These are phyloP conservation scores for Aureobasidium melanogenum DNA, from an alignment of 2,329 filamentous ascomycete genomes.

Conservation along the genomic window DNA sequence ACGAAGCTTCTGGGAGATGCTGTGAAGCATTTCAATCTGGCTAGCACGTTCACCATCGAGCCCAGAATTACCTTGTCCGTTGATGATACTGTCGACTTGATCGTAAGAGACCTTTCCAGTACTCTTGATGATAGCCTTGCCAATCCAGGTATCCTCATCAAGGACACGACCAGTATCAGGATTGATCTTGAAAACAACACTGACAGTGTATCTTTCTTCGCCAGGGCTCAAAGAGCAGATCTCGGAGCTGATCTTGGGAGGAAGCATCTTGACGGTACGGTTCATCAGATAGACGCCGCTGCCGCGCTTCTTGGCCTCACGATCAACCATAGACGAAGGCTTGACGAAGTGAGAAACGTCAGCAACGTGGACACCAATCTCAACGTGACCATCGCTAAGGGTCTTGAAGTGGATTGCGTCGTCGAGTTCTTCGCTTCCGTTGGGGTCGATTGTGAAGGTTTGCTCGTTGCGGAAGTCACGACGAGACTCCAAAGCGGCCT, in stretches of 20 bases:
- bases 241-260: constrained; percentile 73
- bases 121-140: constrained; percentile 89
- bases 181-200: constrained; percentile 87
- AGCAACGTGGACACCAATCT: constrained; percentile 90
- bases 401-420: constrained; percentile 89
- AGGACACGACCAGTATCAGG: constrained; percentile 66
- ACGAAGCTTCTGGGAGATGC: constrained; percentile 81
- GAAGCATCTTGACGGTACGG: constrained; percentile 78
- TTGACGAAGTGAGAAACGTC: constrained; percentile 97
- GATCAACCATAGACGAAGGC: constrained; percentile 86
- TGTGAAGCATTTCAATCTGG: constrained; percentile 71
- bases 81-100: constrained; percentile 76
- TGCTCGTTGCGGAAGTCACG: constrained; percentile 86
- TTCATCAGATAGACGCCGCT: constrained; percentile 94
- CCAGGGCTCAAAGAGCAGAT: constrained; percentile 79
- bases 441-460: constrained; percentile 86
- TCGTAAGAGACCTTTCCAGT: constrained; percentile 74
- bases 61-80: constrained; percentile 48
- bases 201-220: constrained; percentile 85
- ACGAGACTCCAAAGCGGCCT: constrained; percentile 61
- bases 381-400: constrained; percentile 72
- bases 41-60: constrained; percentile 60
- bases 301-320: constrained; percentile 95
- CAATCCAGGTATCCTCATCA: constrained; percentile 87
- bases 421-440: constrained; percentile 78